phyloP scores from a whole-genome alignment of 352 stramenopile species.

The Hyphochytrium catenoides region DNA sequence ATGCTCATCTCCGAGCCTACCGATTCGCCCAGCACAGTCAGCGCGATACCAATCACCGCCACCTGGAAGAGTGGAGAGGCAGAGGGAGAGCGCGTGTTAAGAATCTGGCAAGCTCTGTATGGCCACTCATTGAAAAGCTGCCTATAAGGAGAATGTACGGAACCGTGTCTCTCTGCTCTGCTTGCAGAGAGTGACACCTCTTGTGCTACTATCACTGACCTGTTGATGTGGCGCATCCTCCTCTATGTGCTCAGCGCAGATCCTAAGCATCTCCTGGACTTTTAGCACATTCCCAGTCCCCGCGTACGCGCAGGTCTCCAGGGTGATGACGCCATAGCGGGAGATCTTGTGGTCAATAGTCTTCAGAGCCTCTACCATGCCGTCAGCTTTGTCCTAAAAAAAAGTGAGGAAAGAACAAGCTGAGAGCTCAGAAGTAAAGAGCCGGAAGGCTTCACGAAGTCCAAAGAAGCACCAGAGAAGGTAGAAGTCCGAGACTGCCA shows the following conservation, averaged over 20 bases:
- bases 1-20: conserved; percentile 94
- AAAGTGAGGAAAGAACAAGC: no score
- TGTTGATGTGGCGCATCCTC: conserved; percentile 21
- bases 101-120: no score
- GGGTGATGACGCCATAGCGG: conserved; percentile 83
- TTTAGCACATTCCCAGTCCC: conserved; percentile 96
- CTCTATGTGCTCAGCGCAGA: conserved; percentile 88
- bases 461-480: conserved; percentile 10
- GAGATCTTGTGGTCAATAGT: conserved; percentile 94
- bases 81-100: no score
- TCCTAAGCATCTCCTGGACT: conserved; percentile 90
- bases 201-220: conserved; percentile 47
- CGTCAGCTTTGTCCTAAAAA: conserved; percentile 90
- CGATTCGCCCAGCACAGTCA: conserved; percentile 95
- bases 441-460: no score
- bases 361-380: conserved; percentile 91
- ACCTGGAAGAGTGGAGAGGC: no score
- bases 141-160: no score
- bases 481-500: not conserved
- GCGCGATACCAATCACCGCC: conserved; percentile 86
- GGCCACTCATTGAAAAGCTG: no score
- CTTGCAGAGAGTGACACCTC: no score
- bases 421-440: no score
- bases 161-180: conserved; percentile 31
- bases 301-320: conserved; percentile 96